Percentiles rank a stretch among this genome's conserved stretches.
These are phyloP conservation scores for Hypoxylon sp. DNA, from an alignment of 2,329 filamentous ascomycete genomes.

Conservation along the genomic window DNA sequence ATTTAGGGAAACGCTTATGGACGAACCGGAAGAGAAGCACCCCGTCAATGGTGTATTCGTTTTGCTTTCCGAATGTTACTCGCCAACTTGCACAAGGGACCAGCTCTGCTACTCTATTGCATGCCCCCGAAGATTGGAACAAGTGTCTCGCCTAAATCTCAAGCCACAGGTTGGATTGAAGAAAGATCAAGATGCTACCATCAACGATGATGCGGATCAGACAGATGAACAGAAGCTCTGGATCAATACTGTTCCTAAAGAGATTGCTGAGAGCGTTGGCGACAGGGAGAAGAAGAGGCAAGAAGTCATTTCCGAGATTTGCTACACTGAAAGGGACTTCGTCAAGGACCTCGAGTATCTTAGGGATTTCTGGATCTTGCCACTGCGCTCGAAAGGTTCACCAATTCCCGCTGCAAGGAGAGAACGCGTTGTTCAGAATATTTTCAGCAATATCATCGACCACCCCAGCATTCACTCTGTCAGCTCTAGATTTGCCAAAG, in stretches of 20 bases:
- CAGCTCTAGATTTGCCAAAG: slow-evolving; percentile 88
- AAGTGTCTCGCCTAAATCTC: slow-evolving; percentile 93
- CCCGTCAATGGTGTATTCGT: slow-evolving; percentile 96
- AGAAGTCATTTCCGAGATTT: slow-evolving; percentile 97
- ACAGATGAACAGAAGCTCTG: slow-evolving; percentile 97
- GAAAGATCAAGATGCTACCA: slow-evolving; percentile 68
- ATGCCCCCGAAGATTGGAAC: slow-evolving; percentile 91
- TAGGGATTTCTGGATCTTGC: slow-evolving; percentile 98
- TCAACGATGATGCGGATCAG: slow-evolving; percentile 83
- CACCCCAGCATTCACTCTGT: slow-evolving; percentile 85
- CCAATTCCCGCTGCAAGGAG: slow-evolving; percentile 90
- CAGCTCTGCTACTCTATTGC: slow-evolving; percentile 98
- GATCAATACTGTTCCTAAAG: slow-evolving; percentile 98
- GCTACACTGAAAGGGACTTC: slow-evolving; percentile 98
- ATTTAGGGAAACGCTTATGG: slow-evolving; percentile 92
- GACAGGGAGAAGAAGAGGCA: slow-evolving; percentile 97
- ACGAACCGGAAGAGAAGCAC: slow-evolving; percentile 79
- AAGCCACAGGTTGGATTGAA: slow-evolving; percentile 92
- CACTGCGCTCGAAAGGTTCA: slow-evolving; percentile 83
- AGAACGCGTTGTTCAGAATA: slow-evolving; percentile 91
- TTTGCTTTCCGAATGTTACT: slow-evolving; percentile 96
- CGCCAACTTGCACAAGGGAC: slow-evolving; percentile 95
- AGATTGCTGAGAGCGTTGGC: slow-evolving; percentile 89
- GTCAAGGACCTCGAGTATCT: slow-evolving; percentile 99
- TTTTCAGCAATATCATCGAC: slow-evolving; percentile 96